Evolutionary conservation across 371 early-diverging fungal species (phyloP).

Genomic region (Conidiobolus incongruus): DNA sequence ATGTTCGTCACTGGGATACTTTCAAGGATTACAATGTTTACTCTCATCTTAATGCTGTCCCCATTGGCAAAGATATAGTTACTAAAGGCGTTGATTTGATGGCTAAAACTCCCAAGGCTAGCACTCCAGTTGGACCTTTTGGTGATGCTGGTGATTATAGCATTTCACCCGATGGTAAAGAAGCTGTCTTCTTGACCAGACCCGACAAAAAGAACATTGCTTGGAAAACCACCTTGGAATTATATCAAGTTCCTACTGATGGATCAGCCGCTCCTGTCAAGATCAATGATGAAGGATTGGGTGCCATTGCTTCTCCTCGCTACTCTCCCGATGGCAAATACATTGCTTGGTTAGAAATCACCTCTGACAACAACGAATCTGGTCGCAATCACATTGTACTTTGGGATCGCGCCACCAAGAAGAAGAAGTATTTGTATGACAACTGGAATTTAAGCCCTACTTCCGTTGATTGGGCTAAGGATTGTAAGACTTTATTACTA

Average conservation of each 20-base stretch:
- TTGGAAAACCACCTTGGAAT: conserved; percentile 53
- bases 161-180: conserved; percentile 26
- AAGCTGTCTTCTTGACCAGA: conserved; percentile 47
- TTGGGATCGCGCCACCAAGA: conserved; percentile 1
- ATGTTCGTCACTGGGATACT: conserved; percentile 49
- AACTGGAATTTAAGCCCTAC: conserved; percentile 43
- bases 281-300: conserved; percentile 27
- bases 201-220: conserved; percentile 29
- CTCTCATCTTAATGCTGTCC: conserved; percentile 6
- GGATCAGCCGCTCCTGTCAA: conserved; percentile 15
- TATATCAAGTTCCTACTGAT: conserved; percentile 31
- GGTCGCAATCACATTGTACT: conserved; percentile 47
- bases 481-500: conserved; percentile 19
- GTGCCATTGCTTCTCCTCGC: conserved; percentile 33
- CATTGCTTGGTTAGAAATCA: conserved; percentile 53
- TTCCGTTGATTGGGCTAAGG: conserved; percentile 24
- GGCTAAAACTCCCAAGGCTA: conserved; percentile 12
- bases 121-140: conserved; percentile 25
- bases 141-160: conserved; percentile 29
- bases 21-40: conserved; percentile 24
- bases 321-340: conserved; percentile 30
- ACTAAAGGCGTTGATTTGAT: conserved; percentile 22
- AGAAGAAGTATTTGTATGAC: conserved; percentile 16
- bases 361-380: conserved; percentile 37
- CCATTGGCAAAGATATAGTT: conserved; percentile 9